Percentiles rank a stretch among this genome's conserved stretches.
Conservation (phyloP, 495 filamentous ascomycete genomes). For the Recurvomyces mirabilis region DNA sequence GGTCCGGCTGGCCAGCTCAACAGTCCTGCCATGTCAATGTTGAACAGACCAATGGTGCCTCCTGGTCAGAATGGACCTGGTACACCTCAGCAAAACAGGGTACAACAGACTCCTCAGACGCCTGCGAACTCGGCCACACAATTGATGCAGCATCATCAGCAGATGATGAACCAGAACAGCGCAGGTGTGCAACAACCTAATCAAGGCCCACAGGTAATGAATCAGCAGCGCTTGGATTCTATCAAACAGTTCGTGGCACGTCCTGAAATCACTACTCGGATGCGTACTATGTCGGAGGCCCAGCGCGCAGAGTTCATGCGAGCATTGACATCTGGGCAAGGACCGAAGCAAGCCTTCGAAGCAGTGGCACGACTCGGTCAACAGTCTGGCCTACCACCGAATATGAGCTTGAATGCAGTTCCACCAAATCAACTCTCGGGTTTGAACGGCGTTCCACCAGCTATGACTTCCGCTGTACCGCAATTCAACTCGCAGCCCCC, state of each 20-base stretch:
- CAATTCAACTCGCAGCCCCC: constrained; percentile 14
- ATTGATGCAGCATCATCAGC: constrained; percentile 14
- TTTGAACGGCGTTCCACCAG: too few relatives aligned
- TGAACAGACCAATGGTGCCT: constrained; percentile 47
- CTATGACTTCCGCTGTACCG: too few relatives aligned
- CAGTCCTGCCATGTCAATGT: constrained; percentile 41
- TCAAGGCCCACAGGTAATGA: neutral
- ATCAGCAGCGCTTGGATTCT: neutral
- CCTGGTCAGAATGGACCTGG: constrained; percentile 12
- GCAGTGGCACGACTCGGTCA: neutral
- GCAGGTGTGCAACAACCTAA: neutral
- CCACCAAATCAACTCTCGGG: too few relatives aligned
- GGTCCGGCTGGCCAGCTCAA: constrained; percentile 32
- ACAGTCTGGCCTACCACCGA: neutral
- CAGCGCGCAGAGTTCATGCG: neutral
- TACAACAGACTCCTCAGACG: constrained; percentile 11
- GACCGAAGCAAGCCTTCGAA: neutral
- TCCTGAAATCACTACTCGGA: neutral
- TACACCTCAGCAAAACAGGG: constrained; percentile 15
- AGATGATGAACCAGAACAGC: constrained; percentile 17
- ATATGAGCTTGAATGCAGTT: too few relatives aligned
- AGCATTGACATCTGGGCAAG: neutral
- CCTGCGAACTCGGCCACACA: constrained; percentile 9
- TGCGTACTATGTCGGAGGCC: neutral
- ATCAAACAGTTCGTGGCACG: too few relatives aligned